Base-by-base conservation (phyloP, 176 grass and related monocot genomes). In the Stipa capillata region DNA sequence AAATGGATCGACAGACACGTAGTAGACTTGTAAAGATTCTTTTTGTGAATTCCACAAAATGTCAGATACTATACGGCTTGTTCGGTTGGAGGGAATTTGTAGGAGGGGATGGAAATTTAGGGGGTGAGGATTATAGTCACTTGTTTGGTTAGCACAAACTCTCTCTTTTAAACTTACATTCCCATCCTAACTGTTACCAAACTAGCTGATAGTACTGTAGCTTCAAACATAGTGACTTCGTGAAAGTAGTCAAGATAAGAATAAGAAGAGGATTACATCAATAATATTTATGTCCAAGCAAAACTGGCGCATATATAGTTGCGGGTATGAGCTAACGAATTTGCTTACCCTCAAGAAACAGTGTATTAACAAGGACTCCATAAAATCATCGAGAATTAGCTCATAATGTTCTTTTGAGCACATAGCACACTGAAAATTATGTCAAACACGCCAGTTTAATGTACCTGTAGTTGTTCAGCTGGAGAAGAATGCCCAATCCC, bases 381-480 rank as follows among this genome's bases (percentile, higher is more conserved):
- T 42, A 41, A 31, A 59, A 66, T 3, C 23, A 31, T 59, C 36
- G 13, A 76, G 7, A 14, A 44, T 56, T 69, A 33, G 24, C 0
- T 32, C 50, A 9, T 16, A 57, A 13, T 39, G n/a, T 31, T 63
- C 11, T 43, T 23, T 40, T 24, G 55, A 67, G 27, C 56, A 73
- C 12, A 63, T 33, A 25, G 65, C 18, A 37, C n/a, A n/a, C n/a
- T n/a, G n/a, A n/a, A n/a, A n/a, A n/a, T n/a, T n/a, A n/a, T n/a
- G 28, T 4, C 13, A 44, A 64, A 41, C 11, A 7, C 10, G 7
- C 16, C 44, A 4, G 72, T 31, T 2, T 14, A 72, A 47, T 44
- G 54, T 68, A 97, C 94, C 94, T 97, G 14, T 85, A 94, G 50
- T 84, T 39, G 59, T 97, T 97, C 20, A 97, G 87, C 76, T 94